Conservation (phyloP, 2,329 filamentous ascomycete genomes). For the Pyricularia grisea region DNA sequence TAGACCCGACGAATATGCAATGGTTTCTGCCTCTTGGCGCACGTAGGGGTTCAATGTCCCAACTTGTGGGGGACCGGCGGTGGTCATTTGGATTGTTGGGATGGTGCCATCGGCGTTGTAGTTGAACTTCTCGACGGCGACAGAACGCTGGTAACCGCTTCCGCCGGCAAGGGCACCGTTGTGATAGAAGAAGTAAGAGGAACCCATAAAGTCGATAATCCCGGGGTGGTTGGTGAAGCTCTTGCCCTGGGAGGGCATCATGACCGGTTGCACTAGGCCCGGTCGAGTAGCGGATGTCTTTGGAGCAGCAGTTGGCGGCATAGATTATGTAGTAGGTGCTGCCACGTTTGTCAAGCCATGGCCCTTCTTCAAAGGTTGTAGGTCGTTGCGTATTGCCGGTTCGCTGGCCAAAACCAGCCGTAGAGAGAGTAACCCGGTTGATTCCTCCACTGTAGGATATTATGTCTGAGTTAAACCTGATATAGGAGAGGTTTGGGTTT, state of each 20-base stretch:
- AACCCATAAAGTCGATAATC: conserved; percentile 18
- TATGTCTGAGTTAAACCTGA: conserved; percentile 30
- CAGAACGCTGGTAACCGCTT: conserved; percentile 17
- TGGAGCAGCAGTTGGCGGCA: conserved; percentile 18
- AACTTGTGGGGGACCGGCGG: conserved; percentile 16
- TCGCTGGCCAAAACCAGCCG: background rate
- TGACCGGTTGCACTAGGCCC: conserved; percentile 17
- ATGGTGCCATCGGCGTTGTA: conserved; percentile 20
- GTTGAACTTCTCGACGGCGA: conserved; percentile 17
- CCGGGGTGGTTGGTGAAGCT: conserved; percentile 21
- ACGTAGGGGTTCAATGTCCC: conserved; percentile 16
- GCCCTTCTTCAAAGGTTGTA: conserved; percentile 18
- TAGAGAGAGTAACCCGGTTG: conserved; percentile 13
- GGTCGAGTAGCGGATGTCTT: conserved; percentile 21
- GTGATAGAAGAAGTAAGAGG: conserved; percentile 23
- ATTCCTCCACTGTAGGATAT: conserved; percentile 20
- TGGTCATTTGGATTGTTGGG: conserved; percentile 17
- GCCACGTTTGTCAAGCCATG: conserved; percentile 21
- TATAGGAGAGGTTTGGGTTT: conserved; percentile 25
- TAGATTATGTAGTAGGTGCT: conserved; percentile 20
- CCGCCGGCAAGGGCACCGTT: conserved; percentile 21
- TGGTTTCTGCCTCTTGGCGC: conserved; percentile 19
- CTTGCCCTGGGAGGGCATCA: conserved; percentile 17
- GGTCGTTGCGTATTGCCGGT: conserved; percentile 7
- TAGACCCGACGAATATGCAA: conserved; percentile 14